These are phyloP conservation scores for Aspergillus nomiae DNA, from an alignment of 2,329 filamentous ascomycete species.

Conservation along the genomic window DNA sequence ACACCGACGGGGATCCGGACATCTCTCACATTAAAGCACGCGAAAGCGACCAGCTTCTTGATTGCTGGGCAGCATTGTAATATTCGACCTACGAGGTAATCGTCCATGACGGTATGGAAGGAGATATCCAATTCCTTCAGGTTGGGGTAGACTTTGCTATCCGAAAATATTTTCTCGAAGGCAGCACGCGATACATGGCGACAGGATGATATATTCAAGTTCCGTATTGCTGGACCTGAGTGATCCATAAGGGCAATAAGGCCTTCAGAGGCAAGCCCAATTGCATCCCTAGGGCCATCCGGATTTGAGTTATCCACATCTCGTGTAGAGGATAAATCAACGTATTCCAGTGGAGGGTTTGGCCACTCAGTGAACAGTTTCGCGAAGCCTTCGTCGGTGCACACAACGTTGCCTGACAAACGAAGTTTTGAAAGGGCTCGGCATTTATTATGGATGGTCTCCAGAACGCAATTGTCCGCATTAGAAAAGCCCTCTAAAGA, in stretches of 20 bases:
- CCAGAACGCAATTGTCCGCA: conserved; percentile 69
- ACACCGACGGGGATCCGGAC: conserved; percentile 59
- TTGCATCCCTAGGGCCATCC: conserved; percentile 60
- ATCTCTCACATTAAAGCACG: conserved; percentile 62
- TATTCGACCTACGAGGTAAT: conserved; percentile 47
- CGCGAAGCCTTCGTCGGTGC: conserved; percentile 74
- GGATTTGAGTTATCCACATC: conserved; percentile 72
- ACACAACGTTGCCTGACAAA: conserved; percentile 73
- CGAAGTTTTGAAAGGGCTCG: conserved; percentile 72
- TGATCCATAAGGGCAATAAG: conserved; percentile 84
- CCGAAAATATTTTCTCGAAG: conserved; percentile 73
- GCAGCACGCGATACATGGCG: conserved; percentile 74
- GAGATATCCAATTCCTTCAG: conserved; percentile 74
- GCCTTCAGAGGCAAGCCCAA: conserved; percentile 74
- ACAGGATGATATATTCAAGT: conserved; percentile 79
- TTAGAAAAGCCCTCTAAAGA: conserved; percentile 71
- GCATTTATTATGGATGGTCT: conserved; percentile 71
- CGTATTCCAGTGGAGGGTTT: conserved; percentile 68
- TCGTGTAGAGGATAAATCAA: conserved; percentile 78
- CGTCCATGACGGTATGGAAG: conserved; percentile 57
- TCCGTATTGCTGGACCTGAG: conserved; percentile 66
- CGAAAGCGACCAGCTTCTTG: conserved; percentile 62
- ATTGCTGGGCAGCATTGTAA: conserved; percentile 50
- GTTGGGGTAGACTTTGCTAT: conserved; percentile 63
- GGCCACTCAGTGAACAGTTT: conserved; percentile 74